Conservation (phyloP, 2,329 filamentous ascomycete genomes). For the Bipolaris cookei region DNA sequence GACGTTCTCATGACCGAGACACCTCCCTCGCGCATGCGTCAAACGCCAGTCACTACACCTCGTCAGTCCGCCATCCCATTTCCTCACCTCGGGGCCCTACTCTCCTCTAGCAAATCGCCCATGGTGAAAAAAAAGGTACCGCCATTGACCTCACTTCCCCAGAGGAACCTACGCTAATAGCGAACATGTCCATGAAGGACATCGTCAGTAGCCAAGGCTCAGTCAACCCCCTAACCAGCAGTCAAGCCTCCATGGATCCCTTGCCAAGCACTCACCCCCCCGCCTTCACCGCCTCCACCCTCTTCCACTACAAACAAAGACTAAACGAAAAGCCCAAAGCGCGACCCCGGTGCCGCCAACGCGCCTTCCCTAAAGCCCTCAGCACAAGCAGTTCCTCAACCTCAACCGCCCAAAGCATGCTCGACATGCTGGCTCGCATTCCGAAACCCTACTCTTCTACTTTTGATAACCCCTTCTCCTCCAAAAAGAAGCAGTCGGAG, state of each 20-base stretch:
- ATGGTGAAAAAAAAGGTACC: neutral
- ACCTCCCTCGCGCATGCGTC: slow-evolving; percentile 18
- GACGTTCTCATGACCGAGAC: slow-evolving; percentile 23
- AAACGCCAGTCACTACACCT: neutral
- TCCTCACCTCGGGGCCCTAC: slow-evolving; percentile 6
- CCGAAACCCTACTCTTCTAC: slow-evolving; percentile 27
- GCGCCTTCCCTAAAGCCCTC: slow-evolving; percentile 10
- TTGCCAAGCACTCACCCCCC: slow-evolving; percentile 7
- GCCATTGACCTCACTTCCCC: slow-evolving; percentile 6
- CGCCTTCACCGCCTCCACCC: slow-evolving; percentile 24
- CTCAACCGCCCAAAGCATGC: slow-evolving; percentile 26
- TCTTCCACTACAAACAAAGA: slow-evolving; percentile 24
- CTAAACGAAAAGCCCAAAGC: slow-evolving; percentile 26
- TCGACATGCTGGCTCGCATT: slow-evolving; percentile 29
- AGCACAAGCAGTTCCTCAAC: slow-evolving; percentile 20
- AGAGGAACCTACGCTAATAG: neutral
- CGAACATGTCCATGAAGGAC: neutral
- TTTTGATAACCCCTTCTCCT: slow-evolving; percentile 22
- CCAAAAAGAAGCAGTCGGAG: slow-evolving; percentile 19
- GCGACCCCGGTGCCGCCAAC: slow-evolving; percentile 12
- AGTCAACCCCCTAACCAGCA: slow-evolving; percentile 4
- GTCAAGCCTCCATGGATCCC: slow-evolving; percentile 2
- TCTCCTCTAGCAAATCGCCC: neutral
- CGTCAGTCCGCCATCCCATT: slow-evolving; percentile 22
- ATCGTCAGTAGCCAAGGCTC: slow-evolving; percentile 8